Conservation (phyloP, 257 asterid species). For the Petunia axillaris region DNA sequence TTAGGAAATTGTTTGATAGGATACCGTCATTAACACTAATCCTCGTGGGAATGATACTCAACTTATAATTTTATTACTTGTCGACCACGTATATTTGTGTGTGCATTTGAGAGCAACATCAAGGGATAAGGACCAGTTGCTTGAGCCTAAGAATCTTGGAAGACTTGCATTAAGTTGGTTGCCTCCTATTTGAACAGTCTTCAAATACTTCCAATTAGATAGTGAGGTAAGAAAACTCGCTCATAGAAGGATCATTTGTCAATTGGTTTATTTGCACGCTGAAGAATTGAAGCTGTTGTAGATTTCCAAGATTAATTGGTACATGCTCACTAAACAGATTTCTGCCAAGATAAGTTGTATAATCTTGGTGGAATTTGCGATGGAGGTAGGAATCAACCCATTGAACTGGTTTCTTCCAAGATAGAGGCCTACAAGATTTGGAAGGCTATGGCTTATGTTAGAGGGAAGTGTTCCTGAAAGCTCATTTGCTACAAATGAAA, state of each 20-base stretch:
- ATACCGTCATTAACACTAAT: no score
- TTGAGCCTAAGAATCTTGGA: slow-evolving; percentile 27
- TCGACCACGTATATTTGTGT: no score
- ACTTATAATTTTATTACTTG: no score
- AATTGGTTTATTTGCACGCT: neutral
- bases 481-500: neutral
- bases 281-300: slow-evolving; percentile 18
- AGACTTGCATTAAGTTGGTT: slow-evolving; percentile 31
- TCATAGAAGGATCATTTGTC: slow-evolving; percentile 21
- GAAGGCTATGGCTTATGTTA: slow-evolving; percentile 14
- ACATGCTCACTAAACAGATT: slow-evolving; percentile 31
- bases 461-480: slow-evolving; percentile 36
- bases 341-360: neutral
- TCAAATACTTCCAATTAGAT: slow-evolving; percentile 21
- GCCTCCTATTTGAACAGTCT: neutral
- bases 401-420: slow-evolving; percentile 7
- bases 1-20: no score
- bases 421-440: slow-evolving; percentile 22
- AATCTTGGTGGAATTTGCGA: slow-evolving; percentile 31
- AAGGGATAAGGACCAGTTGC: slow-evolving; percentile 31
- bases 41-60: no score
- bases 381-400: slow-evolving; percentile 35
- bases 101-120: no score
- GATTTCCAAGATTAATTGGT: slow-evolving; percentile 28
- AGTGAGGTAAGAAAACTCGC: slow-evolving; percentile 26